A percentile compares a stretch with the other conserved stretches of the same genome.
Conservation (phyloP, 2,329 filamentous ascomycete genomes). For the Curvularia spicifera region DNA sequence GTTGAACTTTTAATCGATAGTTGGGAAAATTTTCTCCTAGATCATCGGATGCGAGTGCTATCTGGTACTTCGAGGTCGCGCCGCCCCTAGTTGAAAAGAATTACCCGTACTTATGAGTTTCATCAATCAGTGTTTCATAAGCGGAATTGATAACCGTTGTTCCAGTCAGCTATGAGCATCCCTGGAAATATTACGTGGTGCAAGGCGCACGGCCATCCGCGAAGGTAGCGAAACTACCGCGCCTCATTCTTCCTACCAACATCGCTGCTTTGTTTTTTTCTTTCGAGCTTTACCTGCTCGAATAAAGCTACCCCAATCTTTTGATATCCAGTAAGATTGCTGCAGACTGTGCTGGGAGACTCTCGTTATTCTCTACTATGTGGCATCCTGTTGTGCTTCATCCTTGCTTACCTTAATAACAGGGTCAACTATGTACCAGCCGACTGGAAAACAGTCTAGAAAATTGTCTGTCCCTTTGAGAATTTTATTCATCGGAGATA, state of each 20-base stretch:
- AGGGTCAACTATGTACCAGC: background rate
- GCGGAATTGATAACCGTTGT: background rate
- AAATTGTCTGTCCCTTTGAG: background rate
- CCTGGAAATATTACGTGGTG: background rate
- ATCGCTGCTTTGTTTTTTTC: background rate
- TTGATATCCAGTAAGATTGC: background rate
- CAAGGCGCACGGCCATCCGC: background rate
- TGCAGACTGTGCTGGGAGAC: background rate
- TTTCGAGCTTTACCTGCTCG: background rate
- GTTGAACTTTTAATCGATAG: too few species aligned
- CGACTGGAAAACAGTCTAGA: background rate
- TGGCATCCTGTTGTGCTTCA: background rate
- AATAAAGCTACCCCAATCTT: background rate
- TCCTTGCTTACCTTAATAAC: background rate
- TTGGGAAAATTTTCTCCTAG: too few species aligned
- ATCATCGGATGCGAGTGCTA: background rate
- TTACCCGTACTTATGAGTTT: background rate
- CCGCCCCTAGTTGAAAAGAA: background rate
- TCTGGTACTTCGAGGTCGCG: too few species aligned
- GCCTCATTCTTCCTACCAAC: background rate
- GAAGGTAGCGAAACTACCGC: background rate
- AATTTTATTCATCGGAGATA: background rate
- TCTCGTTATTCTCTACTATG: background rate
- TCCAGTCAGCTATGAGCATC: background rate
- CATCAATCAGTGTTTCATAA: slow-evolving; percentile 1